These are phyloP conservation scores for Pythium rishiriense DNA, from an alignment of 352 stramenopile species.

Conservation along the genomic window DNA sequence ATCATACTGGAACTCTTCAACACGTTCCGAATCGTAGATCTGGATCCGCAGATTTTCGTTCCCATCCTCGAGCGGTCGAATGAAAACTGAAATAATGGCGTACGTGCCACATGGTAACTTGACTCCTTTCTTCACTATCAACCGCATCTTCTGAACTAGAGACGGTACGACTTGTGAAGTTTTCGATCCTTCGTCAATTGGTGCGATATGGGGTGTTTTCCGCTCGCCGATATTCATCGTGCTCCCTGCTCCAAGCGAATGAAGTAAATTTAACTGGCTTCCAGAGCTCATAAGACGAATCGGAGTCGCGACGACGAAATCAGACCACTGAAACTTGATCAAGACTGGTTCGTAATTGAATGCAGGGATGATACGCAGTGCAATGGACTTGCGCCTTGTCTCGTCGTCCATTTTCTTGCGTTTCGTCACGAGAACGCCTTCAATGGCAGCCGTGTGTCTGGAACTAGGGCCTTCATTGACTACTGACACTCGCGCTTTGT, in stretches of 20 bases:
- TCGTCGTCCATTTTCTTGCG: slow-evolving; percentile 66
- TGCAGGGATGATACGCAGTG: slow-evolving; percentile 51
- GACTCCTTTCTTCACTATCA: slow-evolving; percentile 57
- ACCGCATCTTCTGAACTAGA: slow-evolving; percentile 52
- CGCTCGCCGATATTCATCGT: not conserved
- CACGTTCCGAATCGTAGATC: slow-evolving; percentile 69
- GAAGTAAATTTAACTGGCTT: slow-evolving; percentile 23
- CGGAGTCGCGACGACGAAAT: slow-evolving; percentile 65
- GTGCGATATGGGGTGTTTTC: slow-evolving; percentile 1
- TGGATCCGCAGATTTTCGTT: slow-evolving; percentile 73
- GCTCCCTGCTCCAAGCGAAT: not conserved
- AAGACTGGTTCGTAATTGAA: slow-evolving; percentile 69
- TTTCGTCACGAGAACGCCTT: slow-evolving; percentile 54
- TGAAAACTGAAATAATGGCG: slow-evolving; percentile 68
- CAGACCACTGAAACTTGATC: slow-evolving; percentile 75
- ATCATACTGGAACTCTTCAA: slow-evolving; percentile 79
- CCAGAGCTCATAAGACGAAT: slow-evolving; percentile 33
- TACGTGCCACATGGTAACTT: slow-evolving; percentile 62
- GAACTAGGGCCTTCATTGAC: slow-evolving; percentile 5
- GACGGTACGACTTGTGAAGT: slow-evolving; percentile 28
- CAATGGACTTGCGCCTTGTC: slow-evolving; percentile 57
- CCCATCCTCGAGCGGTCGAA: slow-evolving; percentile 64
- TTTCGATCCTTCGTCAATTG: slow-evolving; percentile 13
- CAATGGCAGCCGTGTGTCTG: slow-evolving; percentile 15
- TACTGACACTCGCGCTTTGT: slow-evolving; percentile 14